These are phyloP conservation scores for Funneliformis caledonium DNA, from an alignment of 371 early-diverging fungal species.

Conservation along the genomic window DNA sequence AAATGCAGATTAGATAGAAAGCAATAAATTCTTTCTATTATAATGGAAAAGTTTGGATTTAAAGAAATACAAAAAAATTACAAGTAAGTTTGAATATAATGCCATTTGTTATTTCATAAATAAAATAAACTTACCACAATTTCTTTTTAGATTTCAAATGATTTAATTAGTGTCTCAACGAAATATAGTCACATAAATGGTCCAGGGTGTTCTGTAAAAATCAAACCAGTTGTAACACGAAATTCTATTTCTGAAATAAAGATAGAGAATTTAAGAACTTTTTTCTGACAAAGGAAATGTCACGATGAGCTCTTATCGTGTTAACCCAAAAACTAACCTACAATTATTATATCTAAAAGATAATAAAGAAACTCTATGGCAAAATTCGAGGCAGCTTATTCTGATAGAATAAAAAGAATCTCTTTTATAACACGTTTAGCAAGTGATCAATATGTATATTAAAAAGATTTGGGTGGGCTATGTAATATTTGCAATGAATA, in stretches of 20 bases:
- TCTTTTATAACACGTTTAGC: background rate
- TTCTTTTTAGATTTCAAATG: background rate
- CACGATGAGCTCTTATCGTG: background rate
- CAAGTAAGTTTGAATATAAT: background rate
- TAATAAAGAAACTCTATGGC: background rate
- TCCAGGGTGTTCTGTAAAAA: background rate
- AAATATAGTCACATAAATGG: background rate
- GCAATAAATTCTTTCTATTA: background rate
- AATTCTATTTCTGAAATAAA: background rate
- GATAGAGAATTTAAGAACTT: background rate
- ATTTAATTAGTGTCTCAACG: background rate
- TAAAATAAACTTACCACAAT: background rate
- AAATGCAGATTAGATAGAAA: background rate
- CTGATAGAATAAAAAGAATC: background rate
- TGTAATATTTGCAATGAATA: conserved; percentile 1
- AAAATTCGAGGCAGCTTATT: background rate
- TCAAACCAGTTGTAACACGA: background rate
- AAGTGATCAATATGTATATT: background rate
- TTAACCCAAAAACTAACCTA: background rate
- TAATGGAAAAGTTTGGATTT: background rate
- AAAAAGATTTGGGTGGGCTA: background rate
- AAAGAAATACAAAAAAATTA: background rate
- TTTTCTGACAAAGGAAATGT: conserved; percentile 3
- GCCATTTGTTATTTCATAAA: background rate
- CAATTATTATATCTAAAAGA: background rate